Base-by-base conservation (phyloP, 2,329 filamentous ascomycete genomes). In the Sporothrix phasma region DNA sequence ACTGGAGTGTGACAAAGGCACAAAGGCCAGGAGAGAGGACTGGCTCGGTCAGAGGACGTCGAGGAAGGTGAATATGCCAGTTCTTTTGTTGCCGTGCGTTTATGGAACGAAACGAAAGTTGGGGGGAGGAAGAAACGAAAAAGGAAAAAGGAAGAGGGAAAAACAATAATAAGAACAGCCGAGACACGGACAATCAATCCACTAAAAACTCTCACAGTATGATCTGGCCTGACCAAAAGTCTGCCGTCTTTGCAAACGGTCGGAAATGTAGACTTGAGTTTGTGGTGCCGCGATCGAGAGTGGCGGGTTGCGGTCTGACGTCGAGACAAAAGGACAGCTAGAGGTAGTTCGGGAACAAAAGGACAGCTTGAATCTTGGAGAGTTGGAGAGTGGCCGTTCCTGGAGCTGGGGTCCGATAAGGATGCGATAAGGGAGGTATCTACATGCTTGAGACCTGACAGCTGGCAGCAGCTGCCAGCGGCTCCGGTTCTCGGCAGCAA, bases 281-380 rank as follows among this genome's bases (percentile, higher is more conserved):
- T n/a, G 24, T 6, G 19, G 49, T 43, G 26, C n/a, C 11, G 19
- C 39, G 41, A 39, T 59, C 22, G 58, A 19, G 43, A 34, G 41
- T n/a, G 8, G 22, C 45, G 39, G n/a, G n/a, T 10, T 47, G 26
- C 53, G 39, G 46, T 54, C 58, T 64, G 54, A 61, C 47, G 63
- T 49, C 51, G 59, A 58, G 49, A 37, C 49, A 65, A 59, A 59
- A 51, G 43, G 45, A 51, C 54, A 45, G 54, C 43, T 31, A 59
- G 31, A 43, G 39, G 39, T 17, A 39, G n/a, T n/a, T n/a, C n/a
- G 24, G 19, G 37, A 59, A 22, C 43, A 63, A 63, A 34, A 65
- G 63, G 63, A 65, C 63, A 65, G 63, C 63, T 65, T 65, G 63
- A 41, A 46, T 29, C 29, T 65, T 67, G 66, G 63, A n/a, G n/a